Evolutionary conservation across 345 rosid genomes (phyloP).

Genomic region (Populus pruinosa): DNA sequence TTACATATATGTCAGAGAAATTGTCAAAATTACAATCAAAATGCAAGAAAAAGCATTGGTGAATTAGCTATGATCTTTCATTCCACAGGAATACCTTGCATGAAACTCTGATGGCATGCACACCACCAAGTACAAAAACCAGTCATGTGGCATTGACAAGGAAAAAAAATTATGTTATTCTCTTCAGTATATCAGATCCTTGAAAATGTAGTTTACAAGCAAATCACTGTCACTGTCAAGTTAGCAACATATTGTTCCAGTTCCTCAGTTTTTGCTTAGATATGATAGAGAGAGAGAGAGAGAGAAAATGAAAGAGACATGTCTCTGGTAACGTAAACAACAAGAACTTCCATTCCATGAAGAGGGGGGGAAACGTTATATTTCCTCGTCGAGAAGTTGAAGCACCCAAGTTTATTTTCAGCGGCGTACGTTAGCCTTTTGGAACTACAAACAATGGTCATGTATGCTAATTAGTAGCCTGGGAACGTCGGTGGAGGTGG

Average conservation of each 20-base stretch:
- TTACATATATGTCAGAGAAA: not conserved
- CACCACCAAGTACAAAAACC: not conserved
- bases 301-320: not conserved
- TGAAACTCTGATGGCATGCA: not conserved
- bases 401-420: not conserved
- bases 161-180: not conserved
- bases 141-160: not conserved
- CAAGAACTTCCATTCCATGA: not conserved
- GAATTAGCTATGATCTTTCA: not conserved
- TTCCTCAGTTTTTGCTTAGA: not conserved
- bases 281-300: not conserved
- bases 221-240: not conserved
- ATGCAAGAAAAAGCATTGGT: not conserved
- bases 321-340: not conserved
- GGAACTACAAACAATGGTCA: slow-evolving; percentile 1
- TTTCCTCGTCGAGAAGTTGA: not conserved
- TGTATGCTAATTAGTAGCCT: slow-evolving; percentile 50
- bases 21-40: not conserved
- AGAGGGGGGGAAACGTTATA: not conserved
- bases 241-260: not conserved
- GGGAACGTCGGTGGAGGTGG: slow-evolving; percentile 78
- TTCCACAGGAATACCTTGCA: not conserved
- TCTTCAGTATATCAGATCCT: not conserved
- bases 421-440: not conserved
- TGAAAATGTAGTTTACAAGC: not conserved